Conservation (phyloP, 2,329 filamentous ascomycete genomes). For the Fusarium nisikadoi region DNA sequence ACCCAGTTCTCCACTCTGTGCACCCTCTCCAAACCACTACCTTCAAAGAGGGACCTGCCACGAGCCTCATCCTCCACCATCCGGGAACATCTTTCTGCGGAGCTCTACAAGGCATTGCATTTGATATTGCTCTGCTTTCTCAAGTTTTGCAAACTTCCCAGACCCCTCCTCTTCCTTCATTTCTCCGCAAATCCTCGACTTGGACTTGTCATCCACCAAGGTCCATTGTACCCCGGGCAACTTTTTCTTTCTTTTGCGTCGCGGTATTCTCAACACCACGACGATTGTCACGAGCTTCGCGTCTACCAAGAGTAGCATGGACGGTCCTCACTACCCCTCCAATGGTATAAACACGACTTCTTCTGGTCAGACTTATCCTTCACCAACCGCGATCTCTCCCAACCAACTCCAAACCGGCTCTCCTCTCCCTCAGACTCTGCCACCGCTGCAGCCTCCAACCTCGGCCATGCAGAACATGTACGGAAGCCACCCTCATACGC, state of each 20-base stretch:
- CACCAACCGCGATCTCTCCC: conserved; percentile 62
- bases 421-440: conserved; percentile 64
- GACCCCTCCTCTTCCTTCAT: conserved; percentile 19
- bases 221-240: conserved; percentile 36
- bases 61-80: conserved; percentile 55
- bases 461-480: conserved; percentile 60
- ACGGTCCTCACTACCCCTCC: conserved; percentile 64
- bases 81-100: conserved; percentile 48
- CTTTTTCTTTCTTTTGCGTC: conserved; percentile 32
- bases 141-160: conserved; percentile 31
- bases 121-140: conserved; percentile 41
- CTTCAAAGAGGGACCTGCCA: conserved; percentile 53
- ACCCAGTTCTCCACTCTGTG: conserved; percentile 58
- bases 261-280: conserved; percentile 42
- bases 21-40: conserved; percentile 59
- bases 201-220: conserved; percentile 43
- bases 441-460: conserved; percentile 62
- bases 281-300: conserved; percentile 45
- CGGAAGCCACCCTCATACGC: conserved; percentile 69
- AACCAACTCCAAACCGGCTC: conserved; percentile 62
- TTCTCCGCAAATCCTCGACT: conserved; percentile 41
- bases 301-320: conserved; percentile 59
- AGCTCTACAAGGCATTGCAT: conserved; percentile 43
- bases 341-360: conserved; percentile 67
- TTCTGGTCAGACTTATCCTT: conserved; percentile 61